phyloP scores from a whole-genome alignment of 2,329 filamentous ascomycete genomes.

The Pseudogymnoascus sp. region DNA sequence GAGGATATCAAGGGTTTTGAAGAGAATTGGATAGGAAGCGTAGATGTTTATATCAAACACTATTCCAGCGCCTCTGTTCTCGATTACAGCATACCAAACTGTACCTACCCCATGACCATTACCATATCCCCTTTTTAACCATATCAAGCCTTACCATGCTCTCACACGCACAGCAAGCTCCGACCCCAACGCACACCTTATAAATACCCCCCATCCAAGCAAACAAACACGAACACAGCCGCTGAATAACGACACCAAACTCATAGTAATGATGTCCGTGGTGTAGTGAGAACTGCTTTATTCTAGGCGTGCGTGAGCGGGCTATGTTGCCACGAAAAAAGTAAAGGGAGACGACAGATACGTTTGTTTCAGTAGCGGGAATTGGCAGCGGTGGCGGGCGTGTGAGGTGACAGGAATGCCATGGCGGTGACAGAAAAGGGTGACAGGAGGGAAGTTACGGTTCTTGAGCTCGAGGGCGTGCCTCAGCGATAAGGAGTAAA shows the following conservation, averaged over 20 bases:
- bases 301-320: background rate
- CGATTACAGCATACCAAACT: background rate
- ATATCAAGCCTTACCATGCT: no score
- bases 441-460: no score
- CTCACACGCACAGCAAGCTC: no score
- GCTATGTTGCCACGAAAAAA: background rate
- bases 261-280: background rate
- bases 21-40: background rate
- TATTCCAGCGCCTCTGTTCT: background rate
- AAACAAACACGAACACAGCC: background rate
- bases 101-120: background rate
- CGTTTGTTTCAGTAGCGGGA: background rate
- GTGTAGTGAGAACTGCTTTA: background rate
- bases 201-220: background rate
- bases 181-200: background rate
- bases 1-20: background rate
- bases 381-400: background rate
- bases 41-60: background rate
- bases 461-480: background rate
- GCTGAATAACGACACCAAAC: no score
- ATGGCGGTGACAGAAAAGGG: background rate
- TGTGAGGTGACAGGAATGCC: background rate
- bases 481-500: background rate
- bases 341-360: background rate
- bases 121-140: background rate